Percentiles rank a stretch among this genome's conserved stretches.
These are phyloP conservation scores for Ulvella scutata DNA, from an alignment of 139 green algal species.

Conservation along the genomic window DNA sequence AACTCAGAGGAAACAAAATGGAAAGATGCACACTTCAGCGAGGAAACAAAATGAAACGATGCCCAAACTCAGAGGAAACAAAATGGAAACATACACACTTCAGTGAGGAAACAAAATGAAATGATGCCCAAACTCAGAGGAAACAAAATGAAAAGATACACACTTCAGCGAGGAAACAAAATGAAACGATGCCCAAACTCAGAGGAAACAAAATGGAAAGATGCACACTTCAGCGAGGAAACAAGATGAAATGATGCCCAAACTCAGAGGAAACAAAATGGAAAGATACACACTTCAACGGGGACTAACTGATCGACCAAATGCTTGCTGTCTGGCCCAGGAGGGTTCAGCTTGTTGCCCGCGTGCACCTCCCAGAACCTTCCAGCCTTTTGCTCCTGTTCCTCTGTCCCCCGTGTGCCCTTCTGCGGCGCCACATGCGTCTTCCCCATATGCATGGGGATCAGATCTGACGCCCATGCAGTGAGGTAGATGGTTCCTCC, in stretches of 20 bases:
- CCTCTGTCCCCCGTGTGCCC: conserved; percentile 10
- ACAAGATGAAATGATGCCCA: neutral
- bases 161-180: too few species aligned
- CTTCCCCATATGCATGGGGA: conserved; percentile 73
- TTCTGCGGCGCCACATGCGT: conserved; percentile 48
- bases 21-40: too few species aligned
- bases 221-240: neutral
- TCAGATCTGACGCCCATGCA: conserved; percentile 53
- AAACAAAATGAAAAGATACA: too few species aligned
- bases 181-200: too few species aligned
- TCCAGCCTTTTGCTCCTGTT: conserved; percentile 10
- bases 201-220: neutral
- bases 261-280: neutral
- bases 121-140: too few species aligned
- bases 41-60: too few species aligned
- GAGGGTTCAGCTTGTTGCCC: conserved; percentile 45
- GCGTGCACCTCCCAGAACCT: conserved; percentile 27
- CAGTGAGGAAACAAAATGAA: too few species aligned
- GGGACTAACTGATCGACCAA: conserved; percentile 10
- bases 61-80: too few species aligned
- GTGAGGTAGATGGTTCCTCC: conserved; percentile 90
- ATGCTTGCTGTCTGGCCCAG: conserved; percentile 18
- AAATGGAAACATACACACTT: too few species aligned
- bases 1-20: too few species aligned
- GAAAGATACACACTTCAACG: neutral